Evolutionary conservation across 306 rosid genomes (phyloP).

Genomic region (Dryas alaskensis): DNA sequence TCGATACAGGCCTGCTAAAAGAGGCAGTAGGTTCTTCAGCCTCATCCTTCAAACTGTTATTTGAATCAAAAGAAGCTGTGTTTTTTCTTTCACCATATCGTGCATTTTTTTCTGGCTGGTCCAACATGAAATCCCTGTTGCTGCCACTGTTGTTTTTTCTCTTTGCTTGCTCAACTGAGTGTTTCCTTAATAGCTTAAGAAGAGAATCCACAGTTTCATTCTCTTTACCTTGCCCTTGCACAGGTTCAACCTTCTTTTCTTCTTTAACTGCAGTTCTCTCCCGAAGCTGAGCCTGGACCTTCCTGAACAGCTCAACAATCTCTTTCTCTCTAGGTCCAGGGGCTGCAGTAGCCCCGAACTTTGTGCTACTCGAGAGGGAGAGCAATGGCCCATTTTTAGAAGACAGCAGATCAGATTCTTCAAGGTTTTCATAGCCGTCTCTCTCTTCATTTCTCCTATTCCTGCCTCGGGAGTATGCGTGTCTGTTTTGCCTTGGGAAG

Average conservation of each 20-base stretch:
- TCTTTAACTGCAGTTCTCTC: slow-evolving; percentile 74
- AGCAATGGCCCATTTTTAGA: slow-evolving; percentile 67
- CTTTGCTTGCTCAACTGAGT: slow-evolving; percentile 74
- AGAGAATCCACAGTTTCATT: slow-evolving; percentile 83
- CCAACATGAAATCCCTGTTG: slow-evolving; percentile 40
- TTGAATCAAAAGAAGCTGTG: slow-evolving; percentile 41
- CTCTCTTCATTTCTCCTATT: slow-evolving; percentile 67
- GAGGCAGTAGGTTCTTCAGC: slow-evolving; percentile 43
- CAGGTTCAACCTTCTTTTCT: slow-evolving; percentile 67
- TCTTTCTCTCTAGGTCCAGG: slow-evolving; percentile 97
- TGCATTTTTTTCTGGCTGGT: slow-evolving; percentile 47
- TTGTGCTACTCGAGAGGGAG: slow-evolving; percentile 56
- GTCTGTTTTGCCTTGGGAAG: slow-evolving; percentile 69
- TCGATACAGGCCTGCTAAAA: slow-evolving; percentile 65
- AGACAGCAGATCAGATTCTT: slow-evolving; percentile 64
- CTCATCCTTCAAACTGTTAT: slow-evolving; percentile 45
- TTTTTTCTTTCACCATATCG: slow-evolving; percentile 40
- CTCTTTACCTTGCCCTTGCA: slow-evolving; percentile 57
- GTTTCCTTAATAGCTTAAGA: slow-evolving; percentile 76
- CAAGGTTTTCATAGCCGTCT: slow-evolving; percentile 62
- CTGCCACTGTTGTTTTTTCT: slow-evolving; percentile 43
- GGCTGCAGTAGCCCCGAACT: slow-evolving; percentile 64
- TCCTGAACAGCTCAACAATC: slow-evolving; percentile 87
- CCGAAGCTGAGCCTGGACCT: slow-evolving; percentile 87
- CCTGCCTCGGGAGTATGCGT: slow-evolving; percentile 57